Evolutionary conservation across 768 basidiomycete species (phyloP).

Genomic region (Termitomyces sp.): DNA sequence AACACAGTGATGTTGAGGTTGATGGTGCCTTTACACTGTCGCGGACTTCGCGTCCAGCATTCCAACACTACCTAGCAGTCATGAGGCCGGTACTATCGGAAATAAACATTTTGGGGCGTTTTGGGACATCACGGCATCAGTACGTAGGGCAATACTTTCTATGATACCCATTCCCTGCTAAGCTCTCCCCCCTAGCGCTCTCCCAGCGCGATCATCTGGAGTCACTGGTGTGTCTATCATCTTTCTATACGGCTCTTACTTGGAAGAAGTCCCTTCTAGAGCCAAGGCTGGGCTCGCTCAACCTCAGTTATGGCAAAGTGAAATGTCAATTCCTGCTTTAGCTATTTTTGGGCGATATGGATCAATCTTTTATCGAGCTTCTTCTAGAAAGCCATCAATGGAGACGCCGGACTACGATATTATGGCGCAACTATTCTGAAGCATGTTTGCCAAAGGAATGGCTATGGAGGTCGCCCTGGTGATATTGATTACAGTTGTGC

Average conservation of each 20-base stretch:
- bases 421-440: slow-evolving; percentile 18
- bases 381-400: slow-evolving; percentile 26
- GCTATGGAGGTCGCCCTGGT: slow-evolving; percentile 9
- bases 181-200: slow-evolving; percentile 16
- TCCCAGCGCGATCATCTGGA: slow-evolving; percentile 33
- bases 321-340: slow-evolving; percentile 21
- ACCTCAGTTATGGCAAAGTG: slow-evolving; percentile 23
- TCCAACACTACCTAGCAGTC: slow-evolving; percentile 12
- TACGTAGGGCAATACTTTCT: slow-evolving; percentile 7
- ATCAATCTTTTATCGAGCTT: slow-evolving; percentile 19
- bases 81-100: slow-evolving; percentile 18
- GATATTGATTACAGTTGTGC: slow-evolving; percentile 8
- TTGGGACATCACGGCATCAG: slow-evolving; percentile 27
- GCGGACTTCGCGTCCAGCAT: no score
- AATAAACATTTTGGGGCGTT: slow-evolving; percentile 26
- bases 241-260: slow-evolving; percentile 26
- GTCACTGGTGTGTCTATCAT: slow-evolving; percentile 28
- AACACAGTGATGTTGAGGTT: no score
- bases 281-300: neutral
- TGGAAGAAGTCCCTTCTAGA: slow-evolving; percentile 16
- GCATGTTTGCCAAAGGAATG: slow-evolving; percentile 14
- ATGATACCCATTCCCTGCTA: neutral
- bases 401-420: slow-evolving; percentile 22
- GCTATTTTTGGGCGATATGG: slow-evolving; percentile 23
- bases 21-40: no score